Evolutionary conservation across 495 filamentous ascomycete genomes (phyloP).

Genomic region (Penicillium psychrofluorescens): DNA sequence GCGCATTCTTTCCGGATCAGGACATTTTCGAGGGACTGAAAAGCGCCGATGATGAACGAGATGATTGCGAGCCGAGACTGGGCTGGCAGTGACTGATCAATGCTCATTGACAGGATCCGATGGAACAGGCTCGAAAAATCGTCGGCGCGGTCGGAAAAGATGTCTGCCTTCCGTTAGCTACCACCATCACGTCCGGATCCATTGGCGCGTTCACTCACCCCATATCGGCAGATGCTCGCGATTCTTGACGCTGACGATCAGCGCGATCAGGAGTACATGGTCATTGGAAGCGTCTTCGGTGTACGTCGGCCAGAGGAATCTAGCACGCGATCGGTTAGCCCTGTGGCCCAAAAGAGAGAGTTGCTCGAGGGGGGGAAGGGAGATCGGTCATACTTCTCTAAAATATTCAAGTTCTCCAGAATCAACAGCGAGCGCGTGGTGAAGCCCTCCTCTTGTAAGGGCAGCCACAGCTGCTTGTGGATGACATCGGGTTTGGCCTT

Average conservation of each 20-base stretch:
- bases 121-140: constrained; percentile 90
- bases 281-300: constrained; percentile 82
- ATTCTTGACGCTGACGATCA: constrained; percentile 82
- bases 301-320: constrained; percentile 93
- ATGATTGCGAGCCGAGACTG: constrained; percentile 71
- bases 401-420: constrained; percentile 81
- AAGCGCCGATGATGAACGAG: constrained; percentile 81
- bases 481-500: constrained; percentile 82
- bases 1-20: constrained; percentile 94
- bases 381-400: constrained; percentile 61
- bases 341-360: constrained; percentile 1
- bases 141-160: constrained; percentile 67
- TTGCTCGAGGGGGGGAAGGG: background rate
- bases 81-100: constrained; percentile 67
- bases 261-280: constrained; percentile 76
- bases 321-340: constrained; percentile 27
- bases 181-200: background rate
- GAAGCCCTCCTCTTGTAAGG: constrained; percentile 73
- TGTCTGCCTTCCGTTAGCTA: constrained; percentile 38
- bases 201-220: constrained; percentile 43
- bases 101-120: constrained; percentile 79
- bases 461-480: constrained; percentile 87
- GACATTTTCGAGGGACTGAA: constrained; percentile 86
- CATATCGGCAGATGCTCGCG: constrained; percentile 83
- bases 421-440: constrained; percentile 68